phyloP scores from a whole-genome alignment of 495 filamentous ascomycete species.

The Penicillium angulare region DNA sequence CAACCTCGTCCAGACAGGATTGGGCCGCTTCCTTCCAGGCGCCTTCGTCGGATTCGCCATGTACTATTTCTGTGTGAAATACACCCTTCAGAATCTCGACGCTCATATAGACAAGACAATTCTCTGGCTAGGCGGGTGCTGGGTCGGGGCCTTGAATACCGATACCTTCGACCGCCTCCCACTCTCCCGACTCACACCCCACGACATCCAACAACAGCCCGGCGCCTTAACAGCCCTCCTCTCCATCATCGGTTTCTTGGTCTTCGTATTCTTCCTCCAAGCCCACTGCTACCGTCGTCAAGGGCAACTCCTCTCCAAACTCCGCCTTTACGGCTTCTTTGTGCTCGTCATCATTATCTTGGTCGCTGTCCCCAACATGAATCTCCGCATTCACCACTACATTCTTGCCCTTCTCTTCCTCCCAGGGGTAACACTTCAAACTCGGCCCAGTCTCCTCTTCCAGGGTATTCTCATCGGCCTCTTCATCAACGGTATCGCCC shows the following conservation, averaged over 20 bases:
- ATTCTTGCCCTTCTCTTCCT: conserved; percentile 59
- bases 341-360: conserved; percentile 41
- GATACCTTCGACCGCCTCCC: conserved; percentile 76
- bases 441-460: conserved; percentile 55
- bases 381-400: conserved; percentile 65
- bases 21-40: conserved; percentile 72
- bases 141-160: conserved; percentile 75
- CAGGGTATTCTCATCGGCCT: conserved; percentile 62
- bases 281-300: conserved; percentile 66
- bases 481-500: conserved; percentile 64
- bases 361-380: conserved; percentile 55
- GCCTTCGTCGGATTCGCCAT: conserved; percentile 68
- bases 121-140: conserved; percentile 71
- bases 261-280: conserved; percentile 55
- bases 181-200: conserved; percentile 68
- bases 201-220: conserved; percentile 73
- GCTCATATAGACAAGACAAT: conserved; percentile 73
- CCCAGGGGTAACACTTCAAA: conserved; percentile 57
- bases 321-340: conserved; percentile 64
- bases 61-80: conserved; percentile 57
- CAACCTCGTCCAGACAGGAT: conserved; percentile 58
- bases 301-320: conserved; percentile 59
- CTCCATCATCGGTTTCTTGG: conserved; percentile 56
- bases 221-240: conserved; percentile 67
- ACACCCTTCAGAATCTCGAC: conserved; percentile 52